Percentiles rank a stretch among this genome's conserved stretches.
phyloP scores from a whole-genome alignment of 148 eudicot species.

The Fagopyrum esculentum region DNA sequence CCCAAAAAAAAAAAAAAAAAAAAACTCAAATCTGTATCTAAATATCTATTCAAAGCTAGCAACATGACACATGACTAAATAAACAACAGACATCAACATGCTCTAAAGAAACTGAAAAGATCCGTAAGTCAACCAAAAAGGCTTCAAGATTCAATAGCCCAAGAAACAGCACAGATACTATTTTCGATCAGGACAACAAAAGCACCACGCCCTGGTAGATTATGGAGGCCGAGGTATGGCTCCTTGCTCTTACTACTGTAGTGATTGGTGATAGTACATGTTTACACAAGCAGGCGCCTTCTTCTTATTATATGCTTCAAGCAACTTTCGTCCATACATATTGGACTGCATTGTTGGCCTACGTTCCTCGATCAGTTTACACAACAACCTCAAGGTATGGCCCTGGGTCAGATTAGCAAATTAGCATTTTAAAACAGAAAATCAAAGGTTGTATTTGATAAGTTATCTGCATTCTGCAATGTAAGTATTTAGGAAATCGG shows the following conservation, averaged over 20 bases:
- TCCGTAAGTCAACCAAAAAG: no score
- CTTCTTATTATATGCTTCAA: slow-evolving; percentile 18
- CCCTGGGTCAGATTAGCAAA: slow-evolving; percentile 17
- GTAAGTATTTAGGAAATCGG: no score
- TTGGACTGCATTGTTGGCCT: slow-evolving; percentile 28
- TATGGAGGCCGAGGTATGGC: background rate
- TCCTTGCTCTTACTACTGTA: background rate
- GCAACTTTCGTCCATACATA: slow-evolving; percentile 40
- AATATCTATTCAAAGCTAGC: background rate
- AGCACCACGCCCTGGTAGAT: background rate
- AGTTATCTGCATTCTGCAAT: no score
- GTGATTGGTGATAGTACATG: background rate
- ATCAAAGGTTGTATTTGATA: background rate
- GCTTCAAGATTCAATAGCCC: background rate
- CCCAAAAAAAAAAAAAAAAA: background rate
- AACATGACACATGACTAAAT: background rate
- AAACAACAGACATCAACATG: background rate
- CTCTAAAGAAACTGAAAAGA: background rate
- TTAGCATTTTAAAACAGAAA: background rate
- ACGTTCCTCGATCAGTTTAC: slow-evolving; percentile 18
- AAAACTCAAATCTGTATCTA: background rate
- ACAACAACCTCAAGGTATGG: slow-evolving; percentile 17
- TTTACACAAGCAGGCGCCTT: background rate
- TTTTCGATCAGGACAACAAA: background rate
- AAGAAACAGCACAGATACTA: background rate